Evolutionary conservation across 2,329 filamentous ascomycete species (phyloP).

Genomic region (Westerdykella aurantiaca): DNA sequence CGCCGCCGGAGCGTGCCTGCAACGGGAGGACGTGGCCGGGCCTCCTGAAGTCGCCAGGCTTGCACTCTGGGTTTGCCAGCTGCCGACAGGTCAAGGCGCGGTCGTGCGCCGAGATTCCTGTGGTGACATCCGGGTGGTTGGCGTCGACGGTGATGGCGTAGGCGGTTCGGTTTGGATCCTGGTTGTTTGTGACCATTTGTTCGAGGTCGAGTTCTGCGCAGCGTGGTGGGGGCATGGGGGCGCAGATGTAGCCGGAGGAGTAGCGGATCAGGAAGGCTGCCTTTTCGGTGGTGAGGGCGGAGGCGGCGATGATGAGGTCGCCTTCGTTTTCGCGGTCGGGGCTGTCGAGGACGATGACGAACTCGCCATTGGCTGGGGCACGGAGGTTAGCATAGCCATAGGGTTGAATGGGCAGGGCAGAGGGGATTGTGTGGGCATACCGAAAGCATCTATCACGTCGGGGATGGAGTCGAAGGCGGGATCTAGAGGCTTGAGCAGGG

Average conservation of each 20-base stretch:
- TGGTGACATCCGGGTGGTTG: conserved; percentile 59
- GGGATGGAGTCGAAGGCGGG: conserved; percentile 44
- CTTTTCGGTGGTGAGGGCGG: conserved; percentile 76
- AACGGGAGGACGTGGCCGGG: conserved; percentile 91
- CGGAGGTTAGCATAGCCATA: background rate
- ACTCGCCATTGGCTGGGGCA: conserved; percentile 59
- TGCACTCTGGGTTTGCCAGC: conserved; percentile 59
- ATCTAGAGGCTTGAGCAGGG: conserved; percentile 18
- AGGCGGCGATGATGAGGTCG: conserved; percentile 90
- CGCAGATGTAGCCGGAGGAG: conserved; percentile 85
- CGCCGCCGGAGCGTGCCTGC: conserved; percentile 70
- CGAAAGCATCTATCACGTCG: conserved; percentile 43
- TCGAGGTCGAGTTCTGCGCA: conserved; percentile 70
- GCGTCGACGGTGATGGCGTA: conserved; percentile 90
- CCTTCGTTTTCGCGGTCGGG: conserved; percentile 94
- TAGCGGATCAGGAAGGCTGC: conserved; percentile 96
- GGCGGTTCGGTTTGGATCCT: conserved; percentile 81
- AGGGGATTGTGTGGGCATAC: conserved; percentile 18
- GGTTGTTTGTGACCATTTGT: conserved; percentile 75
- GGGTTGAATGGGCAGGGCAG: conserved; percentile 8
- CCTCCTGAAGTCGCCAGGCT: conserved; percentile 61
- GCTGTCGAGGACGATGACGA: conserved; percentile 92
- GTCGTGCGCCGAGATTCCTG: conserved; percentile 86
- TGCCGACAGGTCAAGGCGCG: conserved; percentile 73
- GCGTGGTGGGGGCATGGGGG: conserved; percentile 66